phyloP scores from a whole-genome alignment of 257 asterid species.

The Apocynum venetum region DNA sequence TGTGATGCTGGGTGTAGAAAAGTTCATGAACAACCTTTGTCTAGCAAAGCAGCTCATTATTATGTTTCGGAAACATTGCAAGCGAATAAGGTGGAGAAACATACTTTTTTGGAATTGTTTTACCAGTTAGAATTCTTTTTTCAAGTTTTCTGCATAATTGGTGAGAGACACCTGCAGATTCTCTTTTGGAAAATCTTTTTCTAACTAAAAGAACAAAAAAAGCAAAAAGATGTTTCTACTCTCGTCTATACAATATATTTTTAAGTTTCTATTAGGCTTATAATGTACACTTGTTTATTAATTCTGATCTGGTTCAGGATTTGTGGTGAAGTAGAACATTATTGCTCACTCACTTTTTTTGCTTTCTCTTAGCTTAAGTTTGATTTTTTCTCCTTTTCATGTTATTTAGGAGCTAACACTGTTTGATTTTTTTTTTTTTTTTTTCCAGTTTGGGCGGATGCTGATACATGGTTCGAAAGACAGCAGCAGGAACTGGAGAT shows the following conservation, averaged over 20 bases:
- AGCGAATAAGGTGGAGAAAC: no score
- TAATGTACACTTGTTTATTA: neutral
- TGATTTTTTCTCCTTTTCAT: neutral
- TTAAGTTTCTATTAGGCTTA: neutral
- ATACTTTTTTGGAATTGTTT: neutral
- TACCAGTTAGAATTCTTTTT: neutral
- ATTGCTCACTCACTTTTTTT: neutral
- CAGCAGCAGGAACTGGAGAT: conserved; percentile 90
- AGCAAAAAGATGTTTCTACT: neutral
- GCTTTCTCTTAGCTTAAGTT: neutral
- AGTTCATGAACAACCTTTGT: neutral
- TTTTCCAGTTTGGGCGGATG: conserved; percentile 88
- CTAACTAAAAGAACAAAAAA: no score
- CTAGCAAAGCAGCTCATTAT: neutral
- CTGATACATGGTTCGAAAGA: conserved; percentile 94
- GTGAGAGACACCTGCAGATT: neutral
- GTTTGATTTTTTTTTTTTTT: neutral
- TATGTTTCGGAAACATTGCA: neutral
- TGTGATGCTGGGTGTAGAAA: neutral
- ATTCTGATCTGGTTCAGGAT: neutral
- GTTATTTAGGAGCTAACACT: neutral
- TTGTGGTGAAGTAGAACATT: neutral
- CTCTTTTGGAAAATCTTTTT: neutral
- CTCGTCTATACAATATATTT: neutral
- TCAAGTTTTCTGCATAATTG: neutral